phyloP scores from a whole-genome alignment of 805 yeast genomes.

The Teunomyces panamensis region DNA sequence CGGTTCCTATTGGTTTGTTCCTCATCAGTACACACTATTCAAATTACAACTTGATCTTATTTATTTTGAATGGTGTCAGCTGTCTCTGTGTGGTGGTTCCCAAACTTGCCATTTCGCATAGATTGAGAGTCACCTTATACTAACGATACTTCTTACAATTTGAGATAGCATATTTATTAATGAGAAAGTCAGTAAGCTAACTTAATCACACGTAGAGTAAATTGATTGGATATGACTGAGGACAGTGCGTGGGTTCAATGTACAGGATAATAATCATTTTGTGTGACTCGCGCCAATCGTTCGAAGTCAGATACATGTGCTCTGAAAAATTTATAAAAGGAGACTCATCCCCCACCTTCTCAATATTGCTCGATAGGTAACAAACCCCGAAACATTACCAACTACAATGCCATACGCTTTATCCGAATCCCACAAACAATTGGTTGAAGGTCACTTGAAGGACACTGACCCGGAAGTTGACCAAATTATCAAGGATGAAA shows the following conservation, averaged over 20 bases:
- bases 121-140: slow-evolving; percentile 63
- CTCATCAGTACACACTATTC: slow-evolving; percentile 87
- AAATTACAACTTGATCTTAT: slow-evolving; percentile 74
- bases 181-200: neutral
- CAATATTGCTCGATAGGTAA: neutral
- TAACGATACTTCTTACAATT: slow-evolving; percentile 7
- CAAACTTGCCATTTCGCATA: slow-evolving; percentile 78
- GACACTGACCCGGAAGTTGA: slow-evolving; percentile 85
- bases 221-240: neutral
- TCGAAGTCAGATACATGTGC: slow-evolving; percentile 4
- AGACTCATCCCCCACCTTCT: slow-evolving; percentile 3
- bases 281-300: slow-evolving; percentile 4
- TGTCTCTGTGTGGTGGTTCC: slow-evolving; percentile 89
- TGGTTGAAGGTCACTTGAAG: slow-evolving; percentile 60
- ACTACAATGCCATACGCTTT: slow-evolving; percentile 43
- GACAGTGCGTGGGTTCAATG: neutral
- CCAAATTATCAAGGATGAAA: slow-evolving; percentile 71
- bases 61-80: slow-evolving; percentile 73
- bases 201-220: neutral
- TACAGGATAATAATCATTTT: slow-evolving; percentile 1
- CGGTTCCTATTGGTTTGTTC: slow-evolving; percentile 89
- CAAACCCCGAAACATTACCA: neutral
- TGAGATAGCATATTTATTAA: slow-evolving; percentile 3
- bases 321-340: slow-evolving; percentile 1
- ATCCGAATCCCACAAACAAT: slow-evolving; percentile 45